These are phyloP conservation scores for Aspergillus sp. DNA, from an alignment of 2,329 filamentous ascomycete genomes.

Conservation along the genomic window DNA sequence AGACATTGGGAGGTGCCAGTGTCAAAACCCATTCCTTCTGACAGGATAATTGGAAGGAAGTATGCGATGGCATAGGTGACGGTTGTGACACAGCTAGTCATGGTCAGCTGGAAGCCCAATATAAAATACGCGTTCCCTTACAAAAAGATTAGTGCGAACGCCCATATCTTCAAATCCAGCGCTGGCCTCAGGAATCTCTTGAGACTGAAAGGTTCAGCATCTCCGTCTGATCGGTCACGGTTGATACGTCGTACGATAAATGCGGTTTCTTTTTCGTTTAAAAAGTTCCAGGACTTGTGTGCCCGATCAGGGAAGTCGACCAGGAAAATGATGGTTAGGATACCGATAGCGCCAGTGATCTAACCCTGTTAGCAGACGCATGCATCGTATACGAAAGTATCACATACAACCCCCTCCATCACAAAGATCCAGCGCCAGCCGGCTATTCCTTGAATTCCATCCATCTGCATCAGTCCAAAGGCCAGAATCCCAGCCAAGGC, in stretches of 20 bases:
- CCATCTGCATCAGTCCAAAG: slow-evolving; percentile 42
- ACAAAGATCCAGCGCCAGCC: slow-evolving; percentile 59
- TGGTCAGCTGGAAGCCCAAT: not conserved
- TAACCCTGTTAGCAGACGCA: slow-evolving; percentile 7
- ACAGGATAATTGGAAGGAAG: slow-evolving; percentile 74
- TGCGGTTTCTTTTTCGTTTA: slow-evolving; percentile 42
- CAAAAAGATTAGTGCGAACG: slow-evolving; percentile 53
- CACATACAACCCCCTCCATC: slow-evolving; percentile 47
- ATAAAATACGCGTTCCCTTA: slow-evolving; percentile 32
- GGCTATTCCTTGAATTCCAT: slow-evolving; percentile 43
- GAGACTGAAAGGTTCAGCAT: slow-evolving; percentile 48
- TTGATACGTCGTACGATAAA: slow-evolving; percentile 55
- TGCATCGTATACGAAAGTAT: not conserved
- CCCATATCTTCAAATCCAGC: slow-evolving; percentile 56
- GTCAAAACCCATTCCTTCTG: slow-evolving; percentile 60
- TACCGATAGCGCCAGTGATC: slow-evolving; percentile 29
- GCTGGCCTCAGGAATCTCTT: slow-evolving; percentile 49
- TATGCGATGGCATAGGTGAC: slow-evolving; percentile 73
- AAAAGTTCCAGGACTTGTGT: slow-evolving; percentile 34
- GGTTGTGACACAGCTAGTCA: slow-evolving; percentile 58
- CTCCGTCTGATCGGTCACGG: slow-evolving; percentile 53
- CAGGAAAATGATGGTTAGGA: slow-evolving; percentile 35
- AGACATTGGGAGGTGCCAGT: slow-evolving; percentile 67
- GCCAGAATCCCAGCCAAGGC: slow-evolving; percentile 50
- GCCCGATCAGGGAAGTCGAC: slow-evolving; percentile 39